phyloP scores from a whole-genome alignment of 257 asterid species.

The Fraxinus quadrangulata region DNA sequence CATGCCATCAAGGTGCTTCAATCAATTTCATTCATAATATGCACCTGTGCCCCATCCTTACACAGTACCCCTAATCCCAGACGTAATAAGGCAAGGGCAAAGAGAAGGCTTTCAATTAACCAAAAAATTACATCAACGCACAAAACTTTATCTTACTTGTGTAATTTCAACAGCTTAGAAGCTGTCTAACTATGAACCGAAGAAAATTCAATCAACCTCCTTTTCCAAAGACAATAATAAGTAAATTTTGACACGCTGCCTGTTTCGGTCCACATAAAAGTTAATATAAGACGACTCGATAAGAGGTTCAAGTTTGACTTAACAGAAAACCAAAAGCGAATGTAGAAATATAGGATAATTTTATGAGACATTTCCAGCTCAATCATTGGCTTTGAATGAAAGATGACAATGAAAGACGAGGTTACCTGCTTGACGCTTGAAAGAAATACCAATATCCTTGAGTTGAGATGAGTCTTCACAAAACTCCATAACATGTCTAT shows the following conservation, averaged over 20 bases:
- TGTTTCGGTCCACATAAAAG: not conserved
- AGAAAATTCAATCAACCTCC: not conserved
- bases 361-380: conserved; percentile 11
- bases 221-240: not conserved
- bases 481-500: conserved; percentile 95
- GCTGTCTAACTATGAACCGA: not conserved
- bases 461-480: conserved; percentile 76
- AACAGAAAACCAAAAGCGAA: not conserved
- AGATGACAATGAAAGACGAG: not conserved
- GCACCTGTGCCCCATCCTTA: not conserved
- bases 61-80: not conserved
- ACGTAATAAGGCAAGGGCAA: not conserved
- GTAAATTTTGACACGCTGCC: not conserved
- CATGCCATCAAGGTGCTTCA: not conserved
- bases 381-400: conserved; percentile 7
- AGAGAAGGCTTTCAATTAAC: not conserved
- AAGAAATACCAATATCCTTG: conserved; percentile 81
- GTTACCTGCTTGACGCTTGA: conserved; percentile 93
- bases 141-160: not conserved
- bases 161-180: not conserved
- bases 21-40: not conserved
- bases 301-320: not conserved
- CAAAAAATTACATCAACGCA: not conserved
- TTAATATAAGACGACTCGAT: not conserved
- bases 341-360: conserved; percentile 2